Evolutionary conservation across 495 filamentous ascomycete genomes (phyloP).

Genomic region (Talaromyces trachyspermus): DNA sequence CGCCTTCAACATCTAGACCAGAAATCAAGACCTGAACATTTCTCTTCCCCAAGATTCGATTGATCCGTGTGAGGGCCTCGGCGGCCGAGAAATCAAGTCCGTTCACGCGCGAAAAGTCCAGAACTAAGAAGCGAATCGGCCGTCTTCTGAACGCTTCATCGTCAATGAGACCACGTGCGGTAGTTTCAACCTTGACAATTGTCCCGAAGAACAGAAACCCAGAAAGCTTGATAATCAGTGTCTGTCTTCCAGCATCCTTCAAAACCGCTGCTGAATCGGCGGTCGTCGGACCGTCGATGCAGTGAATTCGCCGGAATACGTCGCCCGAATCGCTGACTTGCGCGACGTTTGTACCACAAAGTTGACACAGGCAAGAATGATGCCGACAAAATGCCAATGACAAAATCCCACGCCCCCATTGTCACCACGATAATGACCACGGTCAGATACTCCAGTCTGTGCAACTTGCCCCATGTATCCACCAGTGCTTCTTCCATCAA

Average conservation of each 20-base stretch:
- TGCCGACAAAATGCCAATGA: conserved; percentile 86
- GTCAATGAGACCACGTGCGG: conserved; percentile 70
- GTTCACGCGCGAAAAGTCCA: conserved; percentile 83
- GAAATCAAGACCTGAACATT: conserved; percentile 74
- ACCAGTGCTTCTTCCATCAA: conserved; percentile 80
- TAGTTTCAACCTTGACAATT: conserved; percentile 86
- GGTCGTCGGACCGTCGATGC: conserved; percentile 89
- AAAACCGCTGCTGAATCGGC: conserved; percentile 82
- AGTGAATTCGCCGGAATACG: conserved; percentile 77
- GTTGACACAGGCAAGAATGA: conserved; percentile 83
- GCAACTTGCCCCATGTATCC: conserved; percentile 79
- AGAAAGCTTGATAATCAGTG: conserved; percentile 79
- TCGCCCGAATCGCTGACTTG: conserved; percentile 77
- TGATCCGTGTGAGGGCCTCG: conserved; percentile 88
- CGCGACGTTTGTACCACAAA: conserved; percentile 86
- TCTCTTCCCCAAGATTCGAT: conserved; percentile 64
- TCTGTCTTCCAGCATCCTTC: conserved; percentile 76
- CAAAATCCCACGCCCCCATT: conserved; percentile 96
- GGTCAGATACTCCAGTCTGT: conserved; percentile 80
- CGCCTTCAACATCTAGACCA: conserved; percentile 63
- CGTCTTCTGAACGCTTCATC: conserved; percentile 67
- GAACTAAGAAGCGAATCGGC: conserved; percentile 83
- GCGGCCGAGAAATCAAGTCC: conserved; percentile 94
- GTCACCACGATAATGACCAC: conserved; percentile 85
- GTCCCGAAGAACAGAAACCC: conserved; percentile 96